Percentiles rank a stretch among this genome's conserved stretches.
Conservation (phyloP, 2,329 filamentous ascomycete genomes). For the Colletotrichum phormii region DNA sequence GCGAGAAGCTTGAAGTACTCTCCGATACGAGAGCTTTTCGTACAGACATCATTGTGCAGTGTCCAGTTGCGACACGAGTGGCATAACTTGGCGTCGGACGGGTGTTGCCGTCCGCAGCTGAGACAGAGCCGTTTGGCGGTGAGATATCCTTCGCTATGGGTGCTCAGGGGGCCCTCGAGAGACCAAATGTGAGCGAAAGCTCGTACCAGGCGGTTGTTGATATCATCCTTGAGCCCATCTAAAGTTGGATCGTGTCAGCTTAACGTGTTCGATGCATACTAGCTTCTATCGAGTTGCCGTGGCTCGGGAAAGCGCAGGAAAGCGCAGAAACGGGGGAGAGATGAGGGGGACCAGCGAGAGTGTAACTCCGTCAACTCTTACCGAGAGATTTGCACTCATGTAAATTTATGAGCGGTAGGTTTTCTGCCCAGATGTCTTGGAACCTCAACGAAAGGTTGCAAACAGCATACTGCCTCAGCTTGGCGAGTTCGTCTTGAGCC, state of each 20-base stretch:
- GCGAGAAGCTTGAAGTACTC: slow-evolving; percentile 2
- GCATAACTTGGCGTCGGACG: slow-evolving; percentile 3
- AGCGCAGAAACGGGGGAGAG: neutral
- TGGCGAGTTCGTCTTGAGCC: neutral
- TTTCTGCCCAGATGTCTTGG: neutral
- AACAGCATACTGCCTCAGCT: neutral
- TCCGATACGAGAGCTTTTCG: neutral
- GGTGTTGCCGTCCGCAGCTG: slow-evolving; percentile 4
- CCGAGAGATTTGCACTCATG: neutral
- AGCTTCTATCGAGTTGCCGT: neutral
- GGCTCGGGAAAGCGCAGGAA: too few relatives aligned
- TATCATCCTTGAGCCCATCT: neutral
- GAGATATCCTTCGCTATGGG: neutral
- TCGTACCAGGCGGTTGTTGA: neutral
- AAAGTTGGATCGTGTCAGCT: neutral
- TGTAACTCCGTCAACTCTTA: neutral
- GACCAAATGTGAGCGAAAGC: neutral
- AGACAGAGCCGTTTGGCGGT: neutral
- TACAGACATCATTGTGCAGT: slow-evolving; percentile 3
- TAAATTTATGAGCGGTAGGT: neutral
- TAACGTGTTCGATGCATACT: neutral
- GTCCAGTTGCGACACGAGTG: neutral
- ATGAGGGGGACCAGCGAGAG: neutral
- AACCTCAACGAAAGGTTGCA: neutral
- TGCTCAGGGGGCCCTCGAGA: neutral